Percentiles rank a stretch among this genome's conserved stretches.
Evolutionary conservation across 495 filamentous ascomycete species (phyloP).

Genomic region (Penicillium mononematosum): DNA sequence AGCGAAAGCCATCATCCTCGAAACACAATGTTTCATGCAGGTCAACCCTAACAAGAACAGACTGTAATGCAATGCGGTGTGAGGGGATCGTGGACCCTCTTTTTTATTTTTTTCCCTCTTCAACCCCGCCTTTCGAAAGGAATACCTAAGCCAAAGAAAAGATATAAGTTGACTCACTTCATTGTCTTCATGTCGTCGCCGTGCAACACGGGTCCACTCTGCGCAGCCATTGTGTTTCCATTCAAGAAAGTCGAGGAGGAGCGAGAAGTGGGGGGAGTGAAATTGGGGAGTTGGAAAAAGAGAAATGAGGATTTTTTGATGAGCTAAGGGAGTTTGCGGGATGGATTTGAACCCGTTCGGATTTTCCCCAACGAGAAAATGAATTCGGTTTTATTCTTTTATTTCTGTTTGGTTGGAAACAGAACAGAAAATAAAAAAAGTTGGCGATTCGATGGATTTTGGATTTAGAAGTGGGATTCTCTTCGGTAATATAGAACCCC

Average conservation of each 20-base stretch:
- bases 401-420: not conserved
- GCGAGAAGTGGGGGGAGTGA: conserved; percentile 6
- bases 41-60: conserved; percentile 9
- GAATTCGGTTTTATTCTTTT: not conserved
- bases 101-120: conserved; percentile 4
- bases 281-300: conserved; percentile 22
- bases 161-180: conserved; percentile 28
- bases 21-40: conserved; percentile 7
- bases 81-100: conserved; percentile 20
- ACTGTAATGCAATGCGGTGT: conserved; percentile 27
- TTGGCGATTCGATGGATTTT: not conserved
- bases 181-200: conserved; percentile 55
- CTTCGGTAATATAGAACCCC: conserved; percentile 1
- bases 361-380: conserved; percentile 5
- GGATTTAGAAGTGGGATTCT: conserved; percentile 10
- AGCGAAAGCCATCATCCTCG: not conserved
- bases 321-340: conserved; percentile 49
- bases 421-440: not conserved
- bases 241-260: conserved; percentile 28
- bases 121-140: conserved; percentile 7
- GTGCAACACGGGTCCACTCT: conserved; percentile 50
- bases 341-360: conserved; percentile 34
- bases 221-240: conserved; percentile 51
- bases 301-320: conserved; percentile 28
- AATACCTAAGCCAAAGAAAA: not conserved